phyloP scores from a whole-genome alignment of 148 eudicot genomes.

The Fagopyrum homotropicum region DNA sequence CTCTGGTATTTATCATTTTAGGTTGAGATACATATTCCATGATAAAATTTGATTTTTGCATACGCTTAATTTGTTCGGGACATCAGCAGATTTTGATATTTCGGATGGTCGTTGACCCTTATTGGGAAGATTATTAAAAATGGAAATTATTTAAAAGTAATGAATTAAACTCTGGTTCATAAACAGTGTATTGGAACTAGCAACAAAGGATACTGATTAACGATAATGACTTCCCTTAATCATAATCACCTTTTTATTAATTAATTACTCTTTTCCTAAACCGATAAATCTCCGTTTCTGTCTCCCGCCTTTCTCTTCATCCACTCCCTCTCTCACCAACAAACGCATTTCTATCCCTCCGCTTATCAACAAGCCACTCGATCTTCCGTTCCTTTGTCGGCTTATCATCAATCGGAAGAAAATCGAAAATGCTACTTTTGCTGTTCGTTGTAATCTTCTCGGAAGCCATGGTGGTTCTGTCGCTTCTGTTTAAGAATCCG shows the following conservation, averaged over 20 bases:
- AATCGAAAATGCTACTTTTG: slow-evolving; percentile 42
- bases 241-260: neutral
- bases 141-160: too few relatives aligned
- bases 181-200: too few relatives aligned
- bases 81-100: too few relatives aligned
- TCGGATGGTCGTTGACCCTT: too few relatives aligned
- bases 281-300: slow-evolving; percentile 3
- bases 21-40: too few relatives aligned
- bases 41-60: too few relatives aligned
- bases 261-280: neutral
- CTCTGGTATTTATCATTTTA: too few relatives aligned
- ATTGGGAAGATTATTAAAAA: too few relatives aligned
- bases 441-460: slow-evolving; percentile 40
- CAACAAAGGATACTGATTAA: neutral
- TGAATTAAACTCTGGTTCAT: too few relatives aligned
- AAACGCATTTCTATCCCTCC: neutral
- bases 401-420: neutral
- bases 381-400: neutral
- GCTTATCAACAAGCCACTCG: neutral
- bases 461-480: slow-evolving; percentile 47
- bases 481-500: slow-evolving; percentile 70
- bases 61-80: too few relatives aligned
- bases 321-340: slow-evolving; percentile 1
- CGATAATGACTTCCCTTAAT: slow-evolving; percentile 6
- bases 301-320: slow-evolving; percentile 11